phyloP scores from a whole-genome alignment of 192 early-diverging fungal species.

The Gaertneriomyces semiglobifer region DNA sequence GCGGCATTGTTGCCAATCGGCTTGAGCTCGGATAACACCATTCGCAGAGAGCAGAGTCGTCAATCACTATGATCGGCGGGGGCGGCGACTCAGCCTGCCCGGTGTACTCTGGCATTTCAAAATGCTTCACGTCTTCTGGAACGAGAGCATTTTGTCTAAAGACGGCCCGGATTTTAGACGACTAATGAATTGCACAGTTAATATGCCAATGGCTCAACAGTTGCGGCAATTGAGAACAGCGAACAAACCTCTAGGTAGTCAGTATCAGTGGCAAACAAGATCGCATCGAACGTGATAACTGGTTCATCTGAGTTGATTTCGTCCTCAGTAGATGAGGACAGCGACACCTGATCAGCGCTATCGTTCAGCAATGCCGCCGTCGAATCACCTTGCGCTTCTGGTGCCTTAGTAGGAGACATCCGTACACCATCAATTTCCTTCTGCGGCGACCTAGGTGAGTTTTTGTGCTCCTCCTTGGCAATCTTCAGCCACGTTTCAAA shows the following conservation, averaged over 20 bases:
- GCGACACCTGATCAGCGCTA: background rate
- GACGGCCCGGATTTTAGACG: constrained; percentile 42
- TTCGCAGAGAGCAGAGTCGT: constrained; percentile 44
- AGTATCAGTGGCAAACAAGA: constrained; percentile 59
- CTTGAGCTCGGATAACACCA: constrained; percentile 43
- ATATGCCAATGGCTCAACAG: no score
- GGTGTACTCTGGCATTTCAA: constrained; percentile 59
- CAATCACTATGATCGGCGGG: constrained; percentile 37
- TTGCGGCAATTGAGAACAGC: no score
- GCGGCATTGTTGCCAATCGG: background rate
- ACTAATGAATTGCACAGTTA: background rate
- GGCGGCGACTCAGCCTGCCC: constrained; percentile 31
- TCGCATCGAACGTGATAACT: constrained; percentile 44
- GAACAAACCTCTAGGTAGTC: constrained; percentile 49
- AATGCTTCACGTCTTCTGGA: constrained; percentile 55
- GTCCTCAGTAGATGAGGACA: no score
- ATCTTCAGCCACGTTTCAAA: constrained; percentile 50
- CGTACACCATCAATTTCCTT: no score
- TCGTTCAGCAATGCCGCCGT: background rate
- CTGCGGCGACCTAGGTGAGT: no score
- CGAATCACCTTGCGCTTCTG: no score
- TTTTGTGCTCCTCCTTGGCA: constrained; percentile 32
- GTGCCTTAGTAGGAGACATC: no score
- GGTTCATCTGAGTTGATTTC: background rate
- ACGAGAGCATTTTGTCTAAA: constrained; percentile 53